These are phyloP conservation scores for Galerina marginata DNA, from an alignment of 768 basidiomycete genomes.

Conservation along the genomic window DNA sequence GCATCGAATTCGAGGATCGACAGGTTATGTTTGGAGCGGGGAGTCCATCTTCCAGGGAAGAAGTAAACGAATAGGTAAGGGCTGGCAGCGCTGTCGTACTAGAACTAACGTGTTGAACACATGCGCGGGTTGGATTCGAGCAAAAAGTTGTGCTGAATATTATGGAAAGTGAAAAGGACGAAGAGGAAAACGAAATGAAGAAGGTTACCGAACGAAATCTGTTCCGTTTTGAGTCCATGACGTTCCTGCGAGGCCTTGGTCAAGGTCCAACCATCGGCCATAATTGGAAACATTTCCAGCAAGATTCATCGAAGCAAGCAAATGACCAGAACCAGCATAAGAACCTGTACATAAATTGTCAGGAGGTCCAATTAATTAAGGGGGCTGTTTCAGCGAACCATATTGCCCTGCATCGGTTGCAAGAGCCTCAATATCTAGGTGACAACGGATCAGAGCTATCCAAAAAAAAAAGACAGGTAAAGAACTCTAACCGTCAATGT, in stretches of 20 bases:
- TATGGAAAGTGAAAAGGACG: not conserved
- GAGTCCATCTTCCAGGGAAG: slow-evolving; percentile 49
- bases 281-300: slow-evolving; percentile 51
- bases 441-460: not conserved
- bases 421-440: slow-evolving; percentile 57
- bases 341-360: slow-evolving; percentile 54
- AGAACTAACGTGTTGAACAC: slow-evolving; percentile 58
- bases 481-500: slow-evolving; percentile 53
- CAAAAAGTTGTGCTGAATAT: slow-evolving; percentile 56
- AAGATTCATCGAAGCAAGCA: slow-evolving; percentile 54
- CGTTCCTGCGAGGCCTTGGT: slow-evolving; percentile 60
- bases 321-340: slow-evolving; percentile 67
- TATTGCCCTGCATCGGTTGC: slow-evolving; percentile 63
- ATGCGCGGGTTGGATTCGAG: slow-evolving; percentile 66
- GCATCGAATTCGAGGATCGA: slow-evolving; percentile 57
- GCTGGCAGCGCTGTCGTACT: slow-evolving; percentile 18
- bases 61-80: slow-evolving; percentile 55
- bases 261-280: slow-evolving; percentile 72
- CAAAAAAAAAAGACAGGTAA: not conserved
- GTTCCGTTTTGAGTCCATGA: slow-evolving; percentile 61
- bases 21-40: slow-evolving; percentile 68
- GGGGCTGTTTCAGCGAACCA: slow-evolving; percentile 39
- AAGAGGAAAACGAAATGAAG: not conserved
- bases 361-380: not conserved
- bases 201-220: slow-evolving; percentile 54